A percentile compares a stretch with the other conserved stretches of the same genome.
Conservation (phyloP, 176 grass and related monocot species). For the Rhynchospora tenuis region DNA sequence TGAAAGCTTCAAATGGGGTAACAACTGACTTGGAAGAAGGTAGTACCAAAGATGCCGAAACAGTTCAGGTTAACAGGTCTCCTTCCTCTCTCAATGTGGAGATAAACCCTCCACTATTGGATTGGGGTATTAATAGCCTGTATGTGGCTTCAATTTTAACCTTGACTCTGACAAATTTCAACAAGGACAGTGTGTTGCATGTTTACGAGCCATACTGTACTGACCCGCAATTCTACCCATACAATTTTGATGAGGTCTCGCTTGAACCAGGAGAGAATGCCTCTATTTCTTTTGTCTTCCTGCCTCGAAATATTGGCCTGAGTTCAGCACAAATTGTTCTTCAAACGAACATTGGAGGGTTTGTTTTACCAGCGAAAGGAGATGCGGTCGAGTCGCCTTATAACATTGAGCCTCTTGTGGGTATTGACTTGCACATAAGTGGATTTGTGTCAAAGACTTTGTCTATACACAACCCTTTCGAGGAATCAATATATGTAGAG, state of each 20-base stretch:
- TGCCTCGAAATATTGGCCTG: conserved; percentile 67
- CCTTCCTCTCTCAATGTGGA: conserved; percentile 46
- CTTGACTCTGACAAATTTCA: conserved; percentile 59
- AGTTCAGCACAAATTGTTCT: conserved; percentile 68
- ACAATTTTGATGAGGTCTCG: conserved; percentile 54
- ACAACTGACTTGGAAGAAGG: conserved; percentile 41
- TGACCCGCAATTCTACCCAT: conserved; percentile 78
- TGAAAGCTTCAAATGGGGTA: conserved; percentile 47
- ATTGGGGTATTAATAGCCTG: conserved; percentile 63
- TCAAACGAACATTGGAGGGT: conserved; percentile 87
- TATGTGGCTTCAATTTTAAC: conserved; percentile 57
- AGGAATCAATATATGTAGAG: conserved; percentile 61
- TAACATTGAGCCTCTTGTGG: conserved; percentile 61
- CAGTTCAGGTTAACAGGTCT: conserved; percentile 27
- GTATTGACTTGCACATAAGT: conserved; percentile 41
- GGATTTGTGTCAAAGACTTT: conserved; percentile 61
- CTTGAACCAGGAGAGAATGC: conserved; percentile 65
- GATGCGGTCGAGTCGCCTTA: conserved; percentile 51
- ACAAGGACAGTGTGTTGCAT: conserved; percentile 49
- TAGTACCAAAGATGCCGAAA: conserved; percentile 19
- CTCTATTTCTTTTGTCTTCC: conserved; percentile 61
- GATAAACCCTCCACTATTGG: conserved; percentile 65
- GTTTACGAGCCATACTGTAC: conserved; percentile 76
- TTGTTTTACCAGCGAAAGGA: conserved; percentile 85
- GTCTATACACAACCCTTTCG: conserved; percentile 72